A percentile compares a stretch with the other conserved stretches of the same genome.
phyloP scores from a whole-genome alignment of 176 grass and related monocot species.

The Otatea glauca region DNA sequence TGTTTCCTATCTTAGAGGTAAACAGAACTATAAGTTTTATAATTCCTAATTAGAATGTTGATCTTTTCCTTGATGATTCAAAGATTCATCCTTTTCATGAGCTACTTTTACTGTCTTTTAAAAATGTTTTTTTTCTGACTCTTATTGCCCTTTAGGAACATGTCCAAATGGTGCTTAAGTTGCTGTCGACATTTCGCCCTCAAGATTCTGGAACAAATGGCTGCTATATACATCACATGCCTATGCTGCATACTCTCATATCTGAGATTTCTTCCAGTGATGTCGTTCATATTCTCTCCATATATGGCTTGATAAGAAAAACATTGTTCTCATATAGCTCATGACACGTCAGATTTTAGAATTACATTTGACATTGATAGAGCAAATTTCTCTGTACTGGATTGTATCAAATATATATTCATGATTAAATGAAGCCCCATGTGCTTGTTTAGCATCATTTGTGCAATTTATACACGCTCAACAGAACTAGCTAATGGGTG shows the following conservation, averaged over 20 bases:
- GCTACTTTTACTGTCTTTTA: slow-evolving; percentile 9
- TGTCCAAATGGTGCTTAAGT: slow-evolving; percentile 62
- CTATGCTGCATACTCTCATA: slow-evolving; percentile 66
- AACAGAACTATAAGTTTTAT: slow-evolving; percentile 13
- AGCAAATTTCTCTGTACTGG: not conserved
- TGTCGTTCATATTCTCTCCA: slow-evolving; percentile 81
- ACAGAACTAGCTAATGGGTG: too few relatives aligned
- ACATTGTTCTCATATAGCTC: not conserved
- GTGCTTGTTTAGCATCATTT: too few relatives aligned
- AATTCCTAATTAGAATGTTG: slow-evolving; percentile 2
- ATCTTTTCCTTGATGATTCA: slow-evolving; percentile 1
- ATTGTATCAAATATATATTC: not conserved
- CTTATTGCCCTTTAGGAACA: slow-evolving; percentile 62
- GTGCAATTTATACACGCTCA: too few relatives aligned
- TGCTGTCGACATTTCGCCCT: slow-evolving; percentile 47
- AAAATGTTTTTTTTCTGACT: not conserved
- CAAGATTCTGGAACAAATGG: slow-evolving; percentile 49
- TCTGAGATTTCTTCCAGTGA: slow-evolving; percentile 64
- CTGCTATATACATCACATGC: slow-evolving; percentile 59
- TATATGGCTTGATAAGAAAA: slow-evolving; percentile 75
- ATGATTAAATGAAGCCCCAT: too few relatives aligned
- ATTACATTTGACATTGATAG: not conserved
- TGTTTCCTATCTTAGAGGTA: slow-evolving; percentile 75
- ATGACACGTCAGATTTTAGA: not conserved
- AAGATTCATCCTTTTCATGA: not conserved